These are phyloP conservation scores for Beauveria pseudobassiana DNA, from an alignment of 2,329 filamentous ascomycete genomes.

Conservation along the genomic window DNA sequence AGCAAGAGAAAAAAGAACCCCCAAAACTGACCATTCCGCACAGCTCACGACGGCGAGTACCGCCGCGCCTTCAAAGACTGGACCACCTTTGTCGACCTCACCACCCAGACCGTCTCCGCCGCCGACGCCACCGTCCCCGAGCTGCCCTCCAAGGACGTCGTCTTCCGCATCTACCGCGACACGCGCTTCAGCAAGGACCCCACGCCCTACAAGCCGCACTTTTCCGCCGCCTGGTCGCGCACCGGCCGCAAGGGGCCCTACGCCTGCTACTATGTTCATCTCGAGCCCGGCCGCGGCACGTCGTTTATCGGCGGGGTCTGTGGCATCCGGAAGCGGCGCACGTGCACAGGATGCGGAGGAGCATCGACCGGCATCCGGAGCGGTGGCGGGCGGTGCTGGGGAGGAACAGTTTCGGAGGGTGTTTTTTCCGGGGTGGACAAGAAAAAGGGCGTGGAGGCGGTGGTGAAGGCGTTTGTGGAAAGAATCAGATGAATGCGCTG, in stretches of 20 bases:
- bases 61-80: slow-evolving; percentile 73
- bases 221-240: slow-evolving; percentile 78
- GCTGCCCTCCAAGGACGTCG: slow-evolving; percentile 75
- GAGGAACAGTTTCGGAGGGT: slow-evolving; percentile 52
- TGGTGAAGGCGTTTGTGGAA: slow-evolving; percentile 60
- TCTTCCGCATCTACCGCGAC: slow-evolving; percentile 83
- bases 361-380: slow-evolving; percentile 66
- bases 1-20: not conserved
- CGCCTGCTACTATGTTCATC: slow-evolving; percentile 81
- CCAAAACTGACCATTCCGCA: not conserved
- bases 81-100: slow-evolving; percentile 65
- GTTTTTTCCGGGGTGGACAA: slow-evolving; percentile 47
- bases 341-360: slow-evolving; percentile 60
- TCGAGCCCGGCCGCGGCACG: slow-evolving; percentile 50
- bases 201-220: slow-evolving; percentile 86
- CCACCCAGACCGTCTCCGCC: slow-evolving; percentile 63
- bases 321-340: slow-evolving; percentile 68
- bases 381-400: slow-evolving; percentile 61
- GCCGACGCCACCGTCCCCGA: slow-evolving; percentile 79
- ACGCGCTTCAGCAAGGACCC: slow-evolving; percentile 76
- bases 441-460: slow-evolving; percentile 38
- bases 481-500: slow-evolving; percentile 67
- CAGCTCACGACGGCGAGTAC: slow-evolving; percentile 75
- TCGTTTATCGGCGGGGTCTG: slow-evolving; percentile 70
- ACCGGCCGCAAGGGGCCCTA: slow-evolving; percentile 83